A percentile compares a stretch with the other conserved stretches of the same genome.
phyloP scores from a whole-genome alignment of 2,329 filamentous ascomycete species.

The Cryphonectria japonica region DNA sequence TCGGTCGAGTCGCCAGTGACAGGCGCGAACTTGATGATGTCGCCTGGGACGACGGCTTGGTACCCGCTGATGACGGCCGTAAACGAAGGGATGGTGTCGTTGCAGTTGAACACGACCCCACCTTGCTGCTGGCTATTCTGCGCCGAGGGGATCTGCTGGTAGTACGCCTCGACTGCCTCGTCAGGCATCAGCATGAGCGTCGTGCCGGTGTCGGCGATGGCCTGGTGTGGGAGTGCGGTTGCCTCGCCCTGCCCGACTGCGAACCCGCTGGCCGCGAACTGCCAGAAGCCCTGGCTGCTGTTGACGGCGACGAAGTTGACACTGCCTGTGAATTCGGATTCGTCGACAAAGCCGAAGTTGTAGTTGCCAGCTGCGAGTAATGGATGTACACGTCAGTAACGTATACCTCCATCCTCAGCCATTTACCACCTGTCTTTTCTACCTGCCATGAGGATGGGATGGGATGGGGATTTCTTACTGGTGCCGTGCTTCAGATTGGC shows the following conservation, averaged over 20 bases:
- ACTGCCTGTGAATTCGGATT: slow-evolving; percentile 57
- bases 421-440: neutral
- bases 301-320: slow-evolving; percentile 62
- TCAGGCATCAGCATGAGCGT: slow-evolving; percentile 62
- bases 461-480: slow-evolving; percentile 34
- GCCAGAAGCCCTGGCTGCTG: slow-evolving; percentile 62
- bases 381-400: slow-evolving; percentile 13
- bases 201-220: slow-evolving; percentile 70
- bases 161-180: slow-evolving; percentile 58
- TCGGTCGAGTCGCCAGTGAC: slow-evolving; percentile 53
- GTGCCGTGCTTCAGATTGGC: slow-evolving; percentile 41
- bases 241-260: slow-evolving; percentile 48
- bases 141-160: slow-evolving; percentile 55
- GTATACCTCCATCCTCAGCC: neutral
- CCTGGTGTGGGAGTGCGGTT: slow-evolving; percentile 46
- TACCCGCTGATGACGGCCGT: slow-evolving; percentile 52
- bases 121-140: slow-evolving; percentile 48
- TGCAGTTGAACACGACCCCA: slow-evolving; percentile 47
- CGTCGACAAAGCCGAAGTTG: slow-evolving; percentile 55
- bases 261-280: slow-evolving; percentile 60
- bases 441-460: neutral
- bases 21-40: slow-evolving; percentile 50
- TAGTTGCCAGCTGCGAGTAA: slow-evolving; percentile 37
- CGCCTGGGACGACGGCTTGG: slow-evolving; percentile 50
- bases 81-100: slow-evolving; percentile 36